These are phyloP conservation scores for Turnera subulata DNA, from an alignment of 345 rosid genomes.

Conservation along the genomic window DNA sequence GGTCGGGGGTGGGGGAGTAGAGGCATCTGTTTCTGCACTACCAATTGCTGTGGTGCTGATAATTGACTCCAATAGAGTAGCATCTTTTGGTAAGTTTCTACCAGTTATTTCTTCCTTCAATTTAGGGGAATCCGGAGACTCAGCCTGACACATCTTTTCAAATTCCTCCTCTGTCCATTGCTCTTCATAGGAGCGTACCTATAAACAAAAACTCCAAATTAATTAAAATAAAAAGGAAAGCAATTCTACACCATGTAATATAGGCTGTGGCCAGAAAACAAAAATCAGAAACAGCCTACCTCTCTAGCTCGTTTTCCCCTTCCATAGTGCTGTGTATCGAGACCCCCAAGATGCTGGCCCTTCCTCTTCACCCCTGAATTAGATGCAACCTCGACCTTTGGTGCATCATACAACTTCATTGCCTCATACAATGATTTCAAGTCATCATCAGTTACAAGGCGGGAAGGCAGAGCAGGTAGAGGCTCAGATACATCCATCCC, in stretches of 20 bases:
- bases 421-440: conserved; percentile 59
- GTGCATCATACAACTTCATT: conserved; percentile 65
- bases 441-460: conserved; percentile 86
- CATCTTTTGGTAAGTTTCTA: conserved; percentile 40
- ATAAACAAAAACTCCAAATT: conserved; percentile 2
- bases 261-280: conserved; percentile 5
- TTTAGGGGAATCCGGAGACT: conserved; percentile 63
- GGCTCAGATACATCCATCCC: conserved; percentile 40
- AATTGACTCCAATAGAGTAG: conserved; percentile 5
- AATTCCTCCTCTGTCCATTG: conserved; percentile 93
- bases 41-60: conserved; percentile 10
- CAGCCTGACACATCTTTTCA: conserved; percentile 85
- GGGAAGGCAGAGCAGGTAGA: conserved; percentile 58
- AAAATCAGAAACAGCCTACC: conserved; percentile 48
- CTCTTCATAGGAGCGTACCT: conserved; percentile 95
- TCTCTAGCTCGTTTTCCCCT: conserved; percentile 96
- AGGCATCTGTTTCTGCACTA: conserved; percentile 28
- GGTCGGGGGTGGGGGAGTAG: conserved; percentile 13
- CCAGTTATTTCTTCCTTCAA: conserved; percentile 46
- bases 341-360: conserved; percentile 47
- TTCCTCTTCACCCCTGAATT: conserved; percentile 56
- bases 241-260: not conserved
- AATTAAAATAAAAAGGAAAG: not conserved
- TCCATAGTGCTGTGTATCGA: conserved; percentile 77
- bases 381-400: conserved; percentile 45